Conservation (phyloP, 495 filamentous ascomycete genomes). For the Physcia stellaris region DNA sequence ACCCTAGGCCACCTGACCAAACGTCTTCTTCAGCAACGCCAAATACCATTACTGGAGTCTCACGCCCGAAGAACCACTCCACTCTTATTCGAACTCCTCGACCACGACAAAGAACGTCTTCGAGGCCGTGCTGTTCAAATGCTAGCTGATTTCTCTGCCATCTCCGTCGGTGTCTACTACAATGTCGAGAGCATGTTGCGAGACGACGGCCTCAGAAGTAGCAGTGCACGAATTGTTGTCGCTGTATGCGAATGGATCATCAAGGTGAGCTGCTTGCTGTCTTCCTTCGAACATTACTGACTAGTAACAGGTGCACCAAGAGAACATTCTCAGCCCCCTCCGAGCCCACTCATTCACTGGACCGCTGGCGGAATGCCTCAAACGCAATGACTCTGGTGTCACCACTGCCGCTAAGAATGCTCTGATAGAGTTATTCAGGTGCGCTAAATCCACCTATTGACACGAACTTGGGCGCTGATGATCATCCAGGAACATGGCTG, state of each 20-base stretch:
- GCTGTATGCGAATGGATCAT: constrained; percentile 67
- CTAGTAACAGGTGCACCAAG: too few relatives aligned
- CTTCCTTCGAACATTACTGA: too few relatives aligned
- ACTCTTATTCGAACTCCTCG: constrained; percentile 68
- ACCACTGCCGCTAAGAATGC: too few relatives aligned
- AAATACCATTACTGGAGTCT: constrained; percentile 49
- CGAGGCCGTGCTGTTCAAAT: constrained; percentile 55
- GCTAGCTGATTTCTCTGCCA: constrained; percentile 45
- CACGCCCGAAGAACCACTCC: constrained; percentile 52
- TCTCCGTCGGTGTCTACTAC: constrained; percentile 45
- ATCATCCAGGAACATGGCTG: too few relatives aligned
- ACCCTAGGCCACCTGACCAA: constrained; percentile 75
- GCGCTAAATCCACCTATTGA: too few relatives aligned
- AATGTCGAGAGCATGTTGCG: constrained; percentile 73
- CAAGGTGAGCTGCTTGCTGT: too few relatives aligned
- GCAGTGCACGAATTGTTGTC: constrained; percentile 72
- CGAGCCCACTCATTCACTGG: too few relatives aligned
- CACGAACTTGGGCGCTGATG: too few relatives aligned
- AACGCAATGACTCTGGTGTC: too few relatives aligned
- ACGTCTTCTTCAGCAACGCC: constrained; percentile 68
- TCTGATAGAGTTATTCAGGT: too few relatives aligned
- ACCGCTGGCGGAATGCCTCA: too few relatives aligned
- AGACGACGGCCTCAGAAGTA: constrained; percentile 61
- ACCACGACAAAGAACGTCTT: constrained; percentile 75
- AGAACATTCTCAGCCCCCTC: too few relatives aligned